Evolutionary conservation across 345 rosid species (phyloP).

Genomic region (Eucalyptus caleyi): DNA sequence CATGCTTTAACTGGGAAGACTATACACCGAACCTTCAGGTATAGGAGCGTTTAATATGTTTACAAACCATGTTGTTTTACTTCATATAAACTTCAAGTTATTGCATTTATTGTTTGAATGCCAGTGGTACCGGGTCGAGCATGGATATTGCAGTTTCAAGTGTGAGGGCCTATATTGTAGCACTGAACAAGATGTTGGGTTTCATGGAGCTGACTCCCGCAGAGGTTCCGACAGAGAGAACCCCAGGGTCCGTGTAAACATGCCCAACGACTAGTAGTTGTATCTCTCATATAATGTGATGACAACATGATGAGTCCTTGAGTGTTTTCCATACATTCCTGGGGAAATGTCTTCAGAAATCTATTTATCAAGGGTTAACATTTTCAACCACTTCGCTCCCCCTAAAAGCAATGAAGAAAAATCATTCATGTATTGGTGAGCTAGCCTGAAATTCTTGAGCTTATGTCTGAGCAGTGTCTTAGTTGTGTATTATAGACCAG

Average conservation of each 20-base stretch:
- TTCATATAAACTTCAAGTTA: background rate
- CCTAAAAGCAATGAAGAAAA: background rate
- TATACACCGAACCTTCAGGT: constrained; percentile 65
- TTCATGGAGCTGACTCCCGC: constrained; percentile 21
- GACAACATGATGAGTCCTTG: background rate
- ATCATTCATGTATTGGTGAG: background rate
- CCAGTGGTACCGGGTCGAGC: constrained; percentile 73
- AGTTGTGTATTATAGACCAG: no score
- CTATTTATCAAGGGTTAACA: background rate
- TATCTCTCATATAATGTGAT: background rate
- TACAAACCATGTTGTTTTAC: background rate
- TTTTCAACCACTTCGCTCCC: background rate
- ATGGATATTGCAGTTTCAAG: constrained; percentile 94
- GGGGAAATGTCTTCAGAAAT: background rate
- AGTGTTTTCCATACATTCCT: background rate
- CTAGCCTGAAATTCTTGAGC: no score
- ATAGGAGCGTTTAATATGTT: background rate
- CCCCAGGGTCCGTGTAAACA: constrained; percentile 24
- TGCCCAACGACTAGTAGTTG: background rate
- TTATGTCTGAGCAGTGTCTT: no score
- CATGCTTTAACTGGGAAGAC: constrained; percentile 49
- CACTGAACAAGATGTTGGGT: constrained; percentile 83
- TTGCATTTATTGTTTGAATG: background rate
- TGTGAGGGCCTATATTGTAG: constrained; percentile 77
- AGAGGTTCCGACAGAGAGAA: constrained; percentile 10